phyloP scores from a whole-genome alignment of 129 eudicot genomes.

The Silybum marianum region DNA sequence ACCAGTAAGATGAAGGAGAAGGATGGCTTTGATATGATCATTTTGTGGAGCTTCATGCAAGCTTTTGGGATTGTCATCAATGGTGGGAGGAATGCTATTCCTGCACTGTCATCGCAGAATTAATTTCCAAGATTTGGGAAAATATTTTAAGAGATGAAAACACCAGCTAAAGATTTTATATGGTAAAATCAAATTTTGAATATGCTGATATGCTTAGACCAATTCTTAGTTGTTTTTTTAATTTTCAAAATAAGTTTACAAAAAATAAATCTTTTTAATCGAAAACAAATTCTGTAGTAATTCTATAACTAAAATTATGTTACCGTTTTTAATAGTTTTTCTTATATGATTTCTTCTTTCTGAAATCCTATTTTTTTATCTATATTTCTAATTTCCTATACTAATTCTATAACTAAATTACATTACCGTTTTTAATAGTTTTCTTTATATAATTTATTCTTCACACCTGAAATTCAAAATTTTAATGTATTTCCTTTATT shows the following conservation, averaged over 20 bases:
- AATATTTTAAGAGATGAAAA: constrained; percentile 5
- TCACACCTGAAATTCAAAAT: no score
- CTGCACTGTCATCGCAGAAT: constrained; percentile 1
- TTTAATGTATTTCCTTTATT: no score
- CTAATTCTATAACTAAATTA: no score
- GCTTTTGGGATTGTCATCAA: constrained; percentile 8
- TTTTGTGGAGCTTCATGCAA: constrained; percentile 28
- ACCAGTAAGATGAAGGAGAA: constrained; percentile 46
- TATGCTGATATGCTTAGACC: neutral
- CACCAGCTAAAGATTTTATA: neutral
- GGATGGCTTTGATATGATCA: constrained; percentile 31
- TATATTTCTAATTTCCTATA: no score
- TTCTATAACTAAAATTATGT: no score
- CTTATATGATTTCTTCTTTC: no score
- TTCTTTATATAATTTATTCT: no score
- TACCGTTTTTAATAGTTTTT: no score
- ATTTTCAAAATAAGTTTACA: neutral
- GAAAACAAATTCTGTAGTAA: no score
- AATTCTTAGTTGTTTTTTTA: neutral
- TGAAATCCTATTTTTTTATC: no score
- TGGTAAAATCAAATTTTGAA: neutral
- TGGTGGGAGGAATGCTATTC: neutral
- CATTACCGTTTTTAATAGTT: no score
- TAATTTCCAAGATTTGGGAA: constrained; percentile 6
- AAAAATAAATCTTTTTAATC: no score